Conservation (phyloP, 768 basidiomycete genomes). For the Naganishia friedmannii region DNA sequence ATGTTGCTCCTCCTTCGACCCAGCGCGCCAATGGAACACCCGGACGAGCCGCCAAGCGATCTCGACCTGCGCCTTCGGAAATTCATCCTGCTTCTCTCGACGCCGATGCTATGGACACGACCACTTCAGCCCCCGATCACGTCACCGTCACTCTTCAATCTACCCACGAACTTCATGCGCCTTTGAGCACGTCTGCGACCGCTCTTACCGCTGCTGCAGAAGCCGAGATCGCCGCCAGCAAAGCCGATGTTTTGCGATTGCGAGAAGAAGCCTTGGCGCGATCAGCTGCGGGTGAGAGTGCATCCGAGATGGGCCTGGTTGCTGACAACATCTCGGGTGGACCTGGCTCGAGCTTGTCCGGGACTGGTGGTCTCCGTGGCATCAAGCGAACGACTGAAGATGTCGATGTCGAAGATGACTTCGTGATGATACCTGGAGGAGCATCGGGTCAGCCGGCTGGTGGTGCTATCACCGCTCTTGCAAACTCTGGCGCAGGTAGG, state of each 20-base stretch:
- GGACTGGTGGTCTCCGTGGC: slow-evolving; percentile 12
- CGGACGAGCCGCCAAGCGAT: slow-evolving; percentile 23
- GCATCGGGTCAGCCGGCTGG: not conserved
- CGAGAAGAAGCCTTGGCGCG: slow-evolving; percentile 30
- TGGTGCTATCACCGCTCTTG: not conserved
- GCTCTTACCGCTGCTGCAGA: slow-evolving; percentile 28
- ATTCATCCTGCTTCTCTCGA: not conserved
- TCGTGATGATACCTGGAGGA: not conserved
- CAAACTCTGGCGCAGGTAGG: not conserved
- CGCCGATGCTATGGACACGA: not conserved
- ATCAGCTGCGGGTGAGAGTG: slow-evolving; percentile 27
- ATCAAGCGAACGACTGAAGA: slow-evolving; percentile 29
- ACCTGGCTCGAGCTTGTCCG: not conserved
- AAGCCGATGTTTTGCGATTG: slow-evolving; percentile 28
- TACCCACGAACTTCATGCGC: slow-evolving; percentile 29
- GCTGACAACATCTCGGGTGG: slow-evolving; percentile 3
- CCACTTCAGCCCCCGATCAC: slow-evolving; percentile 8
- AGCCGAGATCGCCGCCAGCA: slow-evolving; percentile 31
- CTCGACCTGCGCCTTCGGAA: slow-evolving; percentile 5
- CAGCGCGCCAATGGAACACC: not conserved
- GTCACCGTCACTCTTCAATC: slow-evolving; percentile 25
- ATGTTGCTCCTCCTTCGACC: not conserved
- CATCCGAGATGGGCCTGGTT: slow-evolving; percentile 32
- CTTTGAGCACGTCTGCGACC: slow-evolving; percentile 11
- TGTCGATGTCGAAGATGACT: slow-evolving; percentile 6